Percentiles rank a stretch among this genome's conserved stretches.
Conservation (phyloP, 2,329 filamentous ascomycete species). For the Fusarium odoratissimum region DNA sequence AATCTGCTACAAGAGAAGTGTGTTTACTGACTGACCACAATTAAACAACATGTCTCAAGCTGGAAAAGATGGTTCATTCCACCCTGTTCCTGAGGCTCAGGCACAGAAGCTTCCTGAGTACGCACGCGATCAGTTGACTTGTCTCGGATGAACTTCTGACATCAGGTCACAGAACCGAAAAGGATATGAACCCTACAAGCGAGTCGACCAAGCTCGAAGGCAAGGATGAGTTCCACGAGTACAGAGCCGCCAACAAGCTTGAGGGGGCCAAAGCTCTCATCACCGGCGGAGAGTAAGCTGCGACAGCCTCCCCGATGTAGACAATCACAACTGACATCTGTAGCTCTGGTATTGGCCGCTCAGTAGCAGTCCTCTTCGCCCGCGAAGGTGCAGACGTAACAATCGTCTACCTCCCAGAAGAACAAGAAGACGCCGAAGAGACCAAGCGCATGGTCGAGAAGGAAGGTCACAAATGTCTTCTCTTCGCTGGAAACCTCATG, state of each 20-base stretch:
- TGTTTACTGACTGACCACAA: neutral
- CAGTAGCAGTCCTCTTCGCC: slow-evolving; percentile 66
- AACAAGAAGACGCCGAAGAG: slow-evolving; percentile 65
- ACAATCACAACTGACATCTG: accelerated
- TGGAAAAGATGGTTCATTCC: slow-evolving; percentile 48
- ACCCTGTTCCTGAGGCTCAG: slow-evolving; percentile 50
- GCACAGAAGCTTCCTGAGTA: slow-evolving; percentile 54
- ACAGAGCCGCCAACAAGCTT: slow-evolving; percentile 60
- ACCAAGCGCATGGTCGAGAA: slow-evolving; percentile 65
- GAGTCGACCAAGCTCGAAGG: slow-evolving; percentile 56
- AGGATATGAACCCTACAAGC: slow-evolving; percentile 53
- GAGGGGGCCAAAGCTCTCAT: slow-evolving; percentile 63
- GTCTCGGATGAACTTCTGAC: accelerated
- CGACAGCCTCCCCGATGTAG: too few relatives aligned
- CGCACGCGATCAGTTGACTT: neutral
- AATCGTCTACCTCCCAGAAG: slow-evolving; percentile 66
- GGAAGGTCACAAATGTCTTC: slow-evolving; percentile 59
- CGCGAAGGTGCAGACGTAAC: slow-evolving; percentile 67
- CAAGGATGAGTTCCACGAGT: slow-evolving; percentile 52
- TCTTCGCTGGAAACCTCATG: slow-evolving; percentile 62
- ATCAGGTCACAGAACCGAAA: slow-evolving; percentile 46
- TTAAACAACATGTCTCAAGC: slow-evolving; percentile 25
- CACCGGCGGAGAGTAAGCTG: slow-evolving; percentile 64
- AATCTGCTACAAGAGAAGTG: neutral
- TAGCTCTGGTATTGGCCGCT: slow-evolving; percentile 66